Conservation (phyloP, 2,329 filamentous ascomycete genomes). For the Fusarium armeniacum region DNA sequence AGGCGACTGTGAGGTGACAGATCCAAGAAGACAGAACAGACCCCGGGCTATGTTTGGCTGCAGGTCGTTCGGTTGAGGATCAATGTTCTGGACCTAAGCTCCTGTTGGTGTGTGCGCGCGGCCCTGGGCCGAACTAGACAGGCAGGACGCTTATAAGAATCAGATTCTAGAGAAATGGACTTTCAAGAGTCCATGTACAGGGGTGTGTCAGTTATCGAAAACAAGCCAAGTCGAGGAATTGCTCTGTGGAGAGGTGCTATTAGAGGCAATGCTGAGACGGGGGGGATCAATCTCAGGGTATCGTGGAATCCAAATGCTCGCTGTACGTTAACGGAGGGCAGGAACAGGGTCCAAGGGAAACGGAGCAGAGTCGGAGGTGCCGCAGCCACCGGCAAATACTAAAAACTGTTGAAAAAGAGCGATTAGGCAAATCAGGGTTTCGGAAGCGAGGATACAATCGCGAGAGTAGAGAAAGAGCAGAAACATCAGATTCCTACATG, state of each 20-base stretch:
- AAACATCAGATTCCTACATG: constrained; percentile 47
- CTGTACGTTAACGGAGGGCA: constrained; percentile 35
- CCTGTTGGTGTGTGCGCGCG: constrained; percentile 38
- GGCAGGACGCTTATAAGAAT: constrained; percentile 33
- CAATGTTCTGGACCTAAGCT: constrained; percentile 47
- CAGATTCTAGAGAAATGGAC: constrained; percentile 27
- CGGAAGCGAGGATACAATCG: constrained; percentile 44
- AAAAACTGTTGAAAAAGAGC: constrained; percentile 33
- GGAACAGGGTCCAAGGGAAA: constrained; percentile 44
- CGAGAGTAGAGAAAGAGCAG: constrained; percentile 43
- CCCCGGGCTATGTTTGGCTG: constrained; percentile 38
- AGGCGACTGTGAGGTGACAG: constrained; percentile 47
- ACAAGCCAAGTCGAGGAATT: constrained; percentile 17
- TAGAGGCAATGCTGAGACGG: constrained; percentile 33
- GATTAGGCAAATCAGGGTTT: constrained; percentile 41
- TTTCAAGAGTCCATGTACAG: constrained; percentile 17
- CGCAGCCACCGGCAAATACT: constrained; percentile 46
- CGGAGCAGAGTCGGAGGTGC: constrained; percentile 37
- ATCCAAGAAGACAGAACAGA: constrained; percentile 29
- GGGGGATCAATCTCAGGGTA: constrained; percentile 35
- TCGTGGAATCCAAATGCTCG: constrained; percentile 35
- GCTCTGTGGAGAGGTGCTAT: constrained; percentile 32
- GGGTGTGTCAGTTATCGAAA: constrained; percentile 27
- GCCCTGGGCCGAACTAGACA: constrained; percentile 29
- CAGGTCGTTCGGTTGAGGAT: constrained; percentile 40